phyloP scores from a whole-genome alignment of 225 moss, liverwort and hornwort species.

The Asterella californica region DNA sequence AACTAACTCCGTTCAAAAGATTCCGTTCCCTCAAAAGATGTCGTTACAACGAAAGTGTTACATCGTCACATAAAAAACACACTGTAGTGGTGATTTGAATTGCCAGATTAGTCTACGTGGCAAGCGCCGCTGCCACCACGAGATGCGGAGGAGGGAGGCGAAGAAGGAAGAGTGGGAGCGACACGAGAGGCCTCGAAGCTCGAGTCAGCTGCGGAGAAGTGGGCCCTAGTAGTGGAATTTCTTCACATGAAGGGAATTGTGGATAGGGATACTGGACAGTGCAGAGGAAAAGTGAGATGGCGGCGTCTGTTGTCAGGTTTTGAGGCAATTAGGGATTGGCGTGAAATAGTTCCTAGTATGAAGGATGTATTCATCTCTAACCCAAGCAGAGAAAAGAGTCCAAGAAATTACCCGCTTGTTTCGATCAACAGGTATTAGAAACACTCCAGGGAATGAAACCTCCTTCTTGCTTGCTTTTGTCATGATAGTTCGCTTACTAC shows the following conservation, averaged over 20 bases:
- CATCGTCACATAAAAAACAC: too few relatives aligned
- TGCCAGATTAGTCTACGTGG: too few relatives aligned
- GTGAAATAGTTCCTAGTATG: slow-evolving; percentile 17
- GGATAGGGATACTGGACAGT: slow-evolving; percentile 28
- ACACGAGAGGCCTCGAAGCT: slow-evolving; percentile 19
- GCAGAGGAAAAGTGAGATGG: slow-evolving; percentile 39
- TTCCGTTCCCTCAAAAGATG: too few relatives aligned
- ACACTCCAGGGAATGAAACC: slow-evolving; percentile 27
- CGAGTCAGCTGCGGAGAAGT: slow-evolving; percentile 21
- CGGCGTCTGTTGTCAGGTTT: slow-evolving; percentile 27
- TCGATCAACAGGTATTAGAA: slow-evolving; percentile 24
- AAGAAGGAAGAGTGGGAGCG: slow-evolving; percentile 32
- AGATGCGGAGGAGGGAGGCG: too few relatives aligned
- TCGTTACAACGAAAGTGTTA: too few relatives aligned
- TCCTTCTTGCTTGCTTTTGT: not conserved
- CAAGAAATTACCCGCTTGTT: slow-evolving; percentile 29
- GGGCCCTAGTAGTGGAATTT: slow-evolving; percentile 23
- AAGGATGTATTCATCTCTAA: slow-evolving; percentile 22
- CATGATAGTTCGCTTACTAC: slow-evolving; percentile 7
- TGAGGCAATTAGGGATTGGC: slow-evolving; percentile 31
- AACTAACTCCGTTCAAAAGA: too few relatives aligned
- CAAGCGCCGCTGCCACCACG: too few relatives aligned
- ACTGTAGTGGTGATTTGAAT: too few relatives aligned
- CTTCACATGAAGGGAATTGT: slow-evolving; percentile 17
- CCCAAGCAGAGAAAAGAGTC: slow-evolving; percentile 30